Evolutionary conservation across 331 rosid species (phyloP), one percentile per base, ranked within the genome.

Genomic region (Quercus lobata): DNA sequence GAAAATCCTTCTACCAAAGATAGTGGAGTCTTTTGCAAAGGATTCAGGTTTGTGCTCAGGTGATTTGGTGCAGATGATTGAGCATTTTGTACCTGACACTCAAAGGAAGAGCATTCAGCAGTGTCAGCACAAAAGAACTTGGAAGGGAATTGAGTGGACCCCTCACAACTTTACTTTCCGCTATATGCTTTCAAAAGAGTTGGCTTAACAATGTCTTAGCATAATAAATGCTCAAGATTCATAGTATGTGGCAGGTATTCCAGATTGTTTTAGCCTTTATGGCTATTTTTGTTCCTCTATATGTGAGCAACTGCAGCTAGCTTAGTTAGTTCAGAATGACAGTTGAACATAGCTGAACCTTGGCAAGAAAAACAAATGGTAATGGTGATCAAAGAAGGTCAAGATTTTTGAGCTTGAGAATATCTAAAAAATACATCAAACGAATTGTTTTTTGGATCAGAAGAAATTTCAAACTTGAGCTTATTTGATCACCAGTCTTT

Each of bases 141-240:
- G 89, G 90, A 95, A 85, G 80, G 85, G 90, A 72, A 79, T 91
- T 79, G 97, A 91, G 57, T 86, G 91, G 84, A 85, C 87, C 66
- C 93, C 94, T 76, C 91, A 95, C 87, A 87, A 87, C 89, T 93
- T 93, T 81, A 82, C 83, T 81, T 95, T 95, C 88, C 89, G 83
- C 34, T 95, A 84, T 89, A 82, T 93, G 79, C 77, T 95, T 35
- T 86, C 92, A 24, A 93, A 93, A 82, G 97, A 93, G 76, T 80
- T 92, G 76, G 86, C 88, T 73, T 94, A 88, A 89, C 86, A 77
- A 78, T 68, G 57, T 24, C 72, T 27, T 52, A 1, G 55, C 41
- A 53, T 19, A 32, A 37, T 54, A 21, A 35, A 11, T 32, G 25
- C 58, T 30, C 29, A 65, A 34, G 72, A 63, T 35, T 63, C 41